Evolutionary conservation across 2,329 filamentous ascomycete genomes (phyloP).

Genomic region (Aspergillus piperis): DNA sequence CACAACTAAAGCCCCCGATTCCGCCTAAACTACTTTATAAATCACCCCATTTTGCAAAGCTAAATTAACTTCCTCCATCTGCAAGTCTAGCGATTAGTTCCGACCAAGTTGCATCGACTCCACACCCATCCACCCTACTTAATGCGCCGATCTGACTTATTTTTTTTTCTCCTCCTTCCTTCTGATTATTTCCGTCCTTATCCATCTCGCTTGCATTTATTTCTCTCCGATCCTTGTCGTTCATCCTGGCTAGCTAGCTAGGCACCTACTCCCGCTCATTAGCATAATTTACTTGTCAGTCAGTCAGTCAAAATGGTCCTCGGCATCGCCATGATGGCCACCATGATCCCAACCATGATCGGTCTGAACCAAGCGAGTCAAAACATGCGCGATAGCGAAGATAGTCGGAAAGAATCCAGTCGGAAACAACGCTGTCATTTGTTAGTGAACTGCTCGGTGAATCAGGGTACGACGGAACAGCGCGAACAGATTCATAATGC

Average conservation of each 20-base stretch:
- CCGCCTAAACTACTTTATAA: too few relatives aligned
- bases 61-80: too few relatives aligned
- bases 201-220: neutral
- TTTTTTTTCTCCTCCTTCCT: too few relatives aligned
- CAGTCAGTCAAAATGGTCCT: slow-evolving; percentile 23
- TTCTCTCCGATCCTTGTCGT: neutral
- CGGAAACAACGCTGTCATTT: slow-evolving; percentile 27
- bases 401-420: slow-evolving; percentile 18
- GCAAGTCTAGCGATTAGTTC: neutral
- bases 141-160: neutral
- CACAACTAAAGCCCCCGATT: too few relatives aligned
- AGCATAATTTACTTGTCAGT: too few relatives aligned
- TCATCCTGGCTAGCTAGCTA: too few relatives aligned
- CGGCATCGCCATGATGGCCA: slow-evolving; percentile 26
- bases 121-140: neutral
- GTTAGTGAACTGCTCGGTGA: slow-evolving; percentile 23
- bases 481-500: slow-evolving; percentile 27
- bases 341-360: slow-evolving; percentile 30
- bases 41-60: too few relatives aligned
- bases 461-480: slow-evolving; percentile 22
- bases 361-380: slow-evolving; percentile 28
- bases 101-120: too few relatives aligned
- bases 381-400: slow-evolving; percentile 23
- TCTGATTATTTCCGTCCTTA: neutral
- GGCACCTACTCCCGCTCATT: too few relatives aligned